Conservation (phyloP, 176 grass and related monocot species). For the Neostapfia colusana region DNA sequence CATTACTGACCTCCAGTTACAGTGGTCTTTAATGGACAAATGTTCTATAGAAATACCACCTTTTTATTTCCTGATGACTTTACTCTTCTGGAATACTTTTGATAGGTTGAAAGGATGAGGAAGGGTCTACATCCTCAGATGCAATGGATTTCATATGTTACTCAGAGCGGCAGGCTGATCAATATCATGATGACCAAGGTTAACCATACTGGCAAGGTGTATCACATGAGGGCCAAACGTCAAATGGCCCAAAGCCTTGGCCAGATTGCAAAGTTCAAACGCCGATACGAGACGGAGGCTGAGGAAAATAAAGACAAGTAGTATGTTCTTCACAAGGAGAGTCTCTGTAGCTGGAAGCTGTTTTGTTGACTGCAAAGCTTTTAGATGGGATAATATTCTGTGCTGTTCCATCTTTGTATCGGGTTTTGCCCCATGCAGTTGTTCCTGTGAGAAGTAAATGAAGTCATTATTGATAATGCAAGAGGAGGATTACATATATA, state of each 20-base stretch:
- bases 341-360: not conserved
- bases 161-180: slow-evolving; percentile 54
- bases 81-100: too few species aligned
- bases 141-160: slow-evolving; percentile 69
- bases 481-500: too few species aligned
- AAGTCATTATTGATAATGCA: too few species aligned
- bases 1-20: too few species aligned
- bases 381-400: not conserved
- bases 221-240: slow-evolving; percentile 61
- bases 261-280: slow-evolving; percentile 36
- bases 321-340: not conserved
- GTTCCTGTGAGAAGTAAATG: too few species aligned
- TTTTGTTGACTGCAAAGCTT: not conserved
- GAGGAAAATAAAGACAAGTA: slow-evolving; percentile 21
- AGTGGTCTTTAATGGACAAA: not conserved
- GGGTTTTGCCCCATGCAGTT: too few species aligned
- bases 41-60: not conserved
- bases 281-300: slow-evolving; percentile 21
- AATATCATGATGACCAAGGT: slow-evolving; percentile 61
- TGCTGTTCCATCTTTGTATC: not conserved
- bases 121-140: slow-evolving; percentile 59
- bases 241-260: slow-evolving; percentile 63
- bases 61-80: not conserved
- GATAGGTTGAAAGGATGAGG: too few species aligned
- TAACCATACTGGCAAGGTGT: slow-evolving; percentile 50